These are phyloP conservation scores for Aureobasidium sp. DNA, from an alignment of 2,329 filamentous ascomycete genomes.

Conservation along the genomic window DNA sequence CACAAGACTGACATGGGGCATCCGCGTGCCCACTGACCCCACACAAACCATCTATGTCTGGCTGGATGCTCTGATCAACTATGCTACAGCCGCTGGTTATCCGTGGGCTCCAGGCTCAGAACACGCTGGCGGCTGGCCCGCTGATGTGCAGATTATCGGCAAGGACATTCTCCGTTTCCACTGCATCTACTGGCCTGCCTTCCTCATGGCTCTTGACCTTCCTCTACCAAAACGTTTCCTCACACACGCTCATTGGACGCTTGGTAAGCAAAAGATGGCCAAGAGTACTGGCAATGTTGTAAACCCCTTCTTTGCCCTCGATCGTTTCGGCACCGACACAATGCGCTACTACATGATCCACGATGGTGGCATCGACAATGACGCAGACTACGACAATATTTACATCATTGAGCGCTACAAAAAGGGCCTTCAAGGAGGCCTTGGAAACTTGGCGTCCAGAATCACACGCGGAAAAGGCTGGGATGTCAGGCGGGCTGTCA, in stretches of 20 bases:
- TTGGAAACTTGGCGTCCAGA: conserved; percentile 75
- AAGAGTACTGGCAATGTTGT: conserved; percentile 94
- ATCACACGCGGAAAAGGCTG: conserved; percentile 54
- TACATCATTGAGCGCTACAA: conserved; percentile 70
- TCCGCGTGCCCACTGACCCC: conserved; percentile 76
- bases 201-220: conserved; percentile 80
- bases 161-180: conserved; percentile 98
- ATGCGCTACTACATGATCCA: conserved; percentile 85
- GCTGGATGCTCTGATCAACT: conserved; percentile 94
- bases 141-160: conserved; percentile 84
- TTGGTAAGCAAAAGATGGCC: conserved; percentile 89
- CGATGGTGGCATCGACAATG: conserved; percentile 68
- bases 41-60: conserved; percentile 95
- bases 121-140: conserved; percentile 68
- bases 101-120: conserved; percentile 66
- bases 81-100: conserved; percentile 81
- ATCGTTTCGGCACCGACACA: conserved; percentile 79
- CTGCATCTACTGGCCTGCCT: conserved; percentile 95
- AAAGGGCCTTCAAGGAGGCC: conserved; percentile 65
- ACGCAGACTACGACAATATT: conserved; percentile 79
- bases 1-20: conserved; percentile 76
- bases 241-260: conserved; percentile 92
- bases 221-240: conserved; percentile 73
- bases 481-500: conserved; percentile 39
- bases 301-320: conserved; percentile 84